Evolutionary conservation across 192 early-diverging fungal species (phyloP).

Genomic region (Backusella parvicylindrica): DNA sequence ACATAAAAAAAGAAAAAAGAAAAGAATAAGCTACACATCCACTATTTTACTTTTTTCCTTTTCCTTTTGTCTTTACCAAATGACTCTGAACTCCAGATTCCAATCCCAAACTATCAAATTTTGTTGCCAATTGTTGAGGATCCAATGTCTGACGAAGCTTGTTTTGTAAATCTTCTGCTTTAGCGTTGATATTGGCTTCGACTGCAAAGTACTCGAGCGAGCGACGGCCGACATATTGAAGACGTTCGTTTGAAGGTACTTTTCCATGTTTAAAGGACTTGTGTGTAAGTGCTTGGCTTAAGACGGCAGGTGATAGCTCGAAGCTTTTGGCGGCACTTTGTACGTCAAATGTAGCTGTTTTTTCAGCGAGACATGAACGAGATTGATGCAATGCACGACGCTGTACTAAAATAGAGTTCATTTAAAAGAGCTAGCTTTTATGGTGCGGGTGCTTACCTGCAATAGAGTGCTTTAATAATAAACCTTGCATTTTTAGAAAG

Average conservation of each 20-base stretch:
- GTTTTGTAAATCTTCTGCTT: not conserved
- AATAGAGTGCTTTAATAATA: constrained; percentile 2
- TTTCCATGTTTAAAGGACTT: constrained; percentile 45
- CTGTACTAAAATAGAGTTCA: not conserved
- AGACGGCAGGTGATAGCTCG: constrained; percentile 31
- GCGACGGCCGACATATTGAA: constrained; percentile 16
- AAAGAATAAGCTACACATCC: not conserved
- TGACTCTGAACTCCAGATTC: constrained; percentile 4
- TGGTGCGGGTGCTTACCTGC: not conserved
- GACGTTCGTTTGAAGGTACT: constrained; percentile 45
- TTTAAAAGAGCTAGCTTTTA: not conserved
- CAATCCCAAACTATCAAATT: constrained; percentile 10
- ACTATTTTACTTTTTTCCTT: not conserved
- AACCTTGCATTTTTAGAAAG: not conserved
- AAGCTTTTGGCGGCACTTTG: constrained; percentile 22
- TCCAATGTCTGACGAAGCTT: not conserved
- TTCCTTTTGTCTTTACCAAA: not conserved
- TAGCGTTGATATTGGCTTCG: not conserved
- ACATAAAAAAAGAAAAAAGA: not conserved
- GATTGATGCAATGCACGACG: constrained; percentile 7
- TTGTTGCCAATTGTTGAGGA: not conserved
- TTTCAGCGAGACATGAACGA: not conserved
- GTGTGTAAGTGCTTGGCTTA: constrained; percentile 46
- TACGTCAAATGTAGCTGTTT: not conserved
- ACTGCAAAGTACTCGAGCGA: constrained; percentile 10